A percentile compares a stretch with the other conserved stretches of the same genome.
Evolutionary conservation across 1,284 basidiomycete species (phyloP).

Genomic region (Coriolopsis trogii): DNA sequence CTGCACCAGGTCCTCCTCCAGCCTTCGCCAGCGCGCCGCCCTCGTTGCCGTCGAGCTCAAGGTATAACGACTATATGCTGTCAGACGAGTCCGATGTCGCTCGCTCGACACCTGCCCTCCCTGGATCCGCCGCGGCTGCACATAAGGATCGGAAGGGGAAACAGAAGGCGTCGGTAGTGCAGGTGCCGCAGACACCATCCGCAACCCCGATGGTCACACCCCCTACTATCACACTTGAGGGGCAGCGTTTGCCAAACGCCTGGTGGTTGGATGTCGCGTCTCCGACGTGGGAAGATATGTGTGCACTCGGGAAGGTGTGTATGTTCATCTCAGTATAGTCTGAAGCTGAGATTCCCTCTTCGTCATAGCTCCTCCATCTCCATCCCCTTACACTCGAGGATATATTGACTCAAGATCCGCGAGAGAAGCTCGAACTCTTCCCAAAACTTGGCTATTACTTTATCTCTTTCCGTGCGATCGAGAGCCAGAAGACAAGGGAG

Average conservation of each 20-base stretch:
- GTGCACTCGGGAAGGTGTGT: conserved; percentile 81
- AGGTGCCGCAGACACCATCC: background rate
- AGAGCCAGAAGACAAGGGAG: conserved; percentile 52
- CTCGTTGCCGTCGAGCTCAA: conserved; percentile 13
- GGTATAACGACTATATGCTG: conserved; percentile 42
- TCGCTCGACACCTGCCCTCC: conserved; percentile 1
- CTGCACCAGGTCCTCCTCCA: background rate
- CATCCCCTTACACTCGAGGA: conserved; percentile 96
- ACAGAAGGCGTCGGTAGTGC: conserved; percentile 20
- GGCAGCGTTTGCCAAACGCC: conserved; percentile 39
- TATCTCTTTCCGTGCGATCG: conserved; percentile 86
- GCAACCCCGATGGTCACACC: conserved; percentile 4
- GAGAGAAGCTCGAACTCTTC: conserved; percentile 93
- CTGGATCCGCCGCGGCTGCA: background rate
- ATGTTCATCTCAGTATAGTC: background rate
- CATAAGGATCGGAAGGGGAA: conserved; percentile 41
- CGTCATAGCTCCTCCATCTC: conserved; percentile 74
- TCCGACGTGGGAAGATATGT: conserved; percentile 90
- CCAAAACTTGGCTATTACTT: conserved; percentile 93
- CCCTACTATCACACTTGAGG: background rate
- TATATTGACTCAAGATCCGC: conserved; percentile 91
- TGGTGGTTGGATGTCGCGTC: conserved; percentile 96
- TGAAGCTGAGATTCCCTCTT: background rate
- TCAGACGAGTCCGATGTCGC: conserved; percentile 28
- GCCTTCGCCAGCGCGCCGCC: background rate